phyloP scores from a whole-genome alignment of 176 grass and related monocot genomes.

The Ananas comosus region DNA sequence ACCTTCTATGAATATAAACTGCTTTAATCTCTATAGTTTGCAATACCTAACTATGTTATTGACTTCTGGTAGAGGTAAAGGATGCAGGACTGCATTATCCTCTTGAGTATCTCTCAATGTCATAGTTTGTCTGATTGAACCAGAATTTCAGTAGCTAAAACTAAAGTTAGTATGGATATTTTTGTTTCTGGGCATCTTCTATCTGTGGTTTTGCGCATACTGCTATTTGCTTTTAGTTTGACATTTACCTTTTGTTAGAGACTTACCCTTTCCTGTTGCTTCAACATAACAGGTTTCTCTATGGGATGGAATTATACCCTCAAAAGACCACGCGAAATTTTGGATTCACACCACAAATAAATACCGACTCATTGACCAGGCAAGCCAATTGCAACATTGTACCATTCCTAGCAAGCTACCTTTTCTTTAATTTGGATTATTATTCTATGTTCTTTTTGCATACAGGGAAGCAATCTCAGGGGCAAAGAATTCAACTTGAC shows the following conservation, averaged over 20 bases:
- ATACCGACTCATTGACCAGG: constrained; percentile 96
- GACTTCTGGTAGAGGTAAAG: no score
- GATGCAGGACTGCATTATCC: no score
- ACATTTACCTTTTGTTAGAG: background rate
- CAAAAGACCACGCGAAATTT: constrained; percentile 79
- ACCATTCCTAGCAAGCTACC: no score
- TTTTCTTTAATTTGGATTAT: background rate
- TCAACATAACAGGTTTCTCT: constrained; percentile 64
- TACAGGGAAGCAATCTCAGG: constrained; percentile 86
- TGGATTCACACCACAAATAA: constrained; percentile 98
- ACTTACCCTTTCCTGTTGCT: background rate
- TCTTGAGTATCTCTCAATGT: no score
- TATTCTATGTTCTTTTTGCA: constrained; percentile 1
- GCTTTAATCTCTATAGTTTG: no score
- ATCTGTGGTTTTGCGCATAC: background rate
- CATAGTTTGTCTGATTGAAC: no score
- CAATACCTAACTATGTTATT: no score
- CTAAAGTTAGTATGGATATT: background rate
- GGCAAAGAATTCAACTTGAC: constrained; percentile 94
- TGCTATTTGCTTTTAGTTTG: background rate
- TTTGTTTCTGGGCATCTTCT: background rate
- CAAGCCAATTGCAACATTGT: constrained; percentile 15
- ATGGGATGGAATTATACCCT: constrained; percentile 98
- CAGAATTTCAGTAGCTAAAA: no score
- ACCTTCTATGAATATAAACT: no score